phyloP scores from a whole-genome alignment of 2,329 filamentous ascomycete genomes.

The Colletotrichum siamense region DNA sequence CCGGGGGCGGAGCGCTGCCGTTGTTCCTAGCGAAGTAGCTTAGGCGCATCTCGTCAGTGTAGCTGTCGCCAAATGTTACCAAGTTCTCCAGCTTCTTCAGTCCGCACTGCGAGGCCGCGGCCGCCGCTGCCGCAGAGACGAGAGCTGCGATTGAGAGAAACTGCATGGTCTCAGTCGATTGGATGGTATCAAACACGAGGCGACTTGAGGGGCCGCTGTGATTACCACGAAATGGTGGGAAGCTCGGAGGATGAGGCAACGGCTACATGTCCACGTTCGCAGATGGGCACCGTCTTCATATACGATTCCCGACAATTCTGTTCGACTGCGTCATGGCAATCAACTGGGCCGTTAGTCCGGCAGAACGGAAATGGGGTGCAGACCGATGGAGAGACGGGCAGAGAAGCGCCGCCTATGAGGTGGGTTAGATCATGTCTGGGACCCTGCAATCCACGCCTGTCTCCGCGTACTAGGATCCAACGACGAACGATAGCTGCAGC shows the following conservation, averaged over 20 bases:
- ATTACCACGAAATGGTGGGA: background rate
- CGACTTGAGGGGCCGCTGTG: background rate
- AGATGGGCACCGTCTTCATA: background rate
- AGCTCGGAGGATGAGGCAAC: background rate
- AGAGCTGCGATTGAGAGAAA: background rate
- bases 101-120: conserved; percentile 23
- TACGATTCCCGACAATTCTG: background rate
- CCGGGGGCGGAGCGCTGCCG: conserved; percentile 67
- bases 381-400: background rate
- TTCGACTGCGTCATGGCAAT: background rate
- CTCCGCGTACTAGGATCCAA: background rate
- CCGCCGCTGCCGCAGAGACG: conserved; percentile 9
- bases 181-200: background rate
- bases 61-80: conserved; percentile 77
- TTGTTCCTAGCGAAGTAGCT: conserved; percentile 65
- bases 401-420: background rate
- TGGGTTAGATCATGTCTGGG: background rate
- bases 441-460: background rate
- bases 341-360: background rate
- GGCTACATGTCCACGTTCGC: background rate
- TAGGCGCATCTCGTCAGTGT: conserved; percentile 74
- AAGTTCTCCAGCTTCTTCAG: conserved; percentile 63
- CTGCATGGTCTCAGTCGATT: background rate
- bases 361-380: background rate
- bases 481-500: background rate